Conservation (phyloP, 2,329 filamentous ascomycete species). For the Cercospora sp. region DNA sequence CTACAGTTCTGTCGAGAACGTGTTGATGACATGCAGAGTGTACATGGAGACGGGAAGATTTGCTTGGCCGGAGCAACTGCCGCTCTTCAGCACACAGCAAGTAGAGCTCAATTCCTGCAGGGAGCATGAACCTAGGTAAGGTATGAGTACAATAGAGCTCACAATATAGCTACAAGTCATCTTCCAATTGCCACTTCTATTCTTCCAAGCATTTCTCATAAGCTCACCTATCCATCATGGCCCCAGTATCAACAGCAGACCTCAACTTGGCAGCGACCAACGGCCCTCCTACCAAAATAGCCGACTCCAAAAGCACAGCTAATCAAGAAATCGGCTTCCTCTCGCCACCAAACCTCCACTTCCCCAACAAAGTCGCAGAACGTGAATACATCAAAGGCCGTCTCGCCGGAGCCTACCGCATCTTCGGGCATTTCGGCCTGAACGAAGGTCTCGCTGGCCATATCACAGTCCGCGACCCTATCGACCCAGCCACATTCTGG, state of each 20-base stretch:
- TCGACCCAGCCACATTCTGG: conserved; percentile 40
- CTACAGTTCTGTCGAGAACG: neutral
- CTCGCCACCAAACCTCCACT: conserved; percentile 16
- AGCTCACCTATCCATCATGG: conserved; percentile 7
- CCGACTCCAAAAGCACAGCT: conserved; percentile 16
- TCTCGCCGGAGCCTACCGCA: conserved; percentile 42
- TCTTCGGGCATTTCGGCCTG: conserved; percentile 40
- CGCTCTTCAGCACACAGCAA: neutral
- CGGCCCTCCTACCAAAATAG: conserved; percentile 11
- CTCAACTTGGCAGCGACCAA: conserved; percentile 6
- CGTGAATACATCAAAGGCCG: conserved; percentile 41
- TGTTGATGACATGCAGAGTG: neutral
- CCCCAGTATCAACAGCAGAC: conserved; percentile 17
- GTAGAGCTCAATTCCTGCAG: neutral
- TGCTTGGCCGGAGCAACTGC: neutral
- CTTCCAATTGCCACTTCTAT: neutral
- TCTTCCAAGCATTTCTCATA: neutral
- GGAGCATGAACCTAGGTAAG: neutral
- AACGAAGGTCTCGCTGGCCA: conserved; percentile 41
- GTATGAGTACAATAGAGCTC: neutral
- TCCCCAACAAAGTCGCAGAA: conserved; percentile 32
- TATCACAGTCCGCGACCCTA: conserved; percentile 43
- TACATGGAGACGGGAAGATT: neutral
- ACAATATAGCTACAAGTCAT: neutral
- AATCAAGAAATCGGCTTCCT: conserved; percentile 21